These are phyloP conservation scores for Paecilomyces variotii DNA, from an alignment of 2,329 filamentous ascomycete genomes.

Conservation along the genomic window DNA sequence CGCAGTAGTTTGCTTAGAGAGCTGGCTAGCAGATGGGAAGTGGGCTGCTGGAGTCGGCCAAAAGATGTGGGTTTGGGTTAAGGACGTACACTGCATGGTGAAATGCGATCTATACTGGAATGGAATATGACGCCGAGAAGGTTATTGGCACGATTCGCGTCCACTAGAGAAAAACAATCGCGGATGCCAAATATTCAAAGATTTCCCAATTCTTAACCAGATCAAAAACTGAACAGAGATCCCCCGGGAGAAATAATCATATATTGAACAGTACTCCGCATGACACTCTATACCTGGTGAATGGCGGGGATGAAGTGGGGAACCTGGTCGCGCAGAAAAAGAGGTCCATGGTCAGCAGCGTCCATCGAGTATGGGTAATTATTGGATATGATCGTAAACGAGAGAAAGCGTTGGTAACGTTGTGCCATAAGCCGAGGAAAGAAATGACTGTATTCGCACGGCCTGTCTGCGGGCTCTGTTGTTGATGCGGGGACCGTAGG, in stretches of 20 bases:
- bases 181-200: not conserved
- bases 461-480: too few relatives aligned
- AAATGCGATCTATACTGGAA: not conserved
- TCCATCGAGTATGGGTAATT: not conserved
- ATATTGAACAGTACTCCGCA: not conserved
- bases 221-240: not conserved
- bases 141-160: not conserved
- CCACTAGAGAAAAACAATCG: not conserved
- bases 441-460: not conserved
- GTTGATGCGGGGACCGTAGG: too few relatives aligned
- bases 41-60: constrained; percentile 1
- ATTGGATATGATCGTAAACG: not conserved
- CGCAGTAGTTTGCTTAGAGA: not conserved
- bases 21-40: not conserved
- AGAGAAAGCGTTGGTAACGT: not conserved
- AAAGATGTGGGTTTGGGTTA: not conserved
- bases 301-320: constrained; percentile 25
- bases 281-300: constrained; percentile 3
- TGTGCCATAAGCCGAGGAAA: not conserved
- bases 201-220: not conserved
- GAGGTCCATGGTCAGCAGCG: not conserved
- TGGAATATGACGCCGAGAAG: not conserved
- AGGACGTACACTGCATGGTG: constrained; percentile 29
- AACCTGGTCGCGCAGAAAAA: constrained; percentile 5
- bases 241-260: not conserved